These are phyloP conservation scores for Coriaria nepalensis DNA, from an alignment of 306 rosid genomes.

Conservation along the genomic window DNA sequence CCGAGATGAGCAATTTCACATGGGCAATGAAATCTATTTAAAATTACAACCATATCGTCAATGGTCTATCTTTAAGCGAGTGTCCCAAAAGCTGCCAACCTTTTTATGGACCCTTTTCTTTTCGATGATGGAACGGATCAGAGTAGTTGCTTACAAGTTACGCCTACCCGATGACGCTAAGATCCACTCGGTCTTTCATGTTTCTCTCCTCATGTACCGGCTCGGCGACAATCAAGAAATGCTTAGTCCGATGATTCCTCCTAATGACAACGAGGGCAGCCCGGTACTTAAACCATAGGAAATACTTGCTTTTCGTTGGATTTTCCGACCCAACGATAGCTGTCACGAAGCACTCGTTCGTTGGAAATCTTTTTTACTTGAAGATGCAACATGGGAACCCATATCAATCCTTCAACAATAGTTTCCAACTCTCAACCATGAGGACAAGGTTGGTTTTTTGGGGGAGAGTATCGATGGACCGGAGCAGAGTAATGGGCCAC, in stretches of 20 bases:
- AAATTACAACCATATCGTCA: background rate
- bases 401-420: background rate
- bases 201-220: background rate
- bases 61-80: background rate
- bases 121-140: background rate
- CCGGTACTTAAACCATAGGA: background rate
- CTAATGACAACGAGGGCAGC: background rate
- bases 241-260: background rate
- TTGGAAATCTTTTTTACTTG: background rate
- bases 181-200: background rate
- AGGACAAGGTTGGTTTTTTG: background rate
- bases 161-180: background rate
- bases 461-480: too few species aligned
- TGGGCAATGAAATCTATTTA: background rate
- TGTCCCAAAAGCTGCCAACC: background rate
- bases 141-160: background rate
- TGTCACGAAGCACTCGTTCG: background rate
- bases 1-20: too few species aligned
- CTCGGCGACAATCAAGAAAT: background rate
- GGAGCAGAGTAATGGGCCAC: too few species aligned
- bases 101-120: background rate
- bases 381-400: constrained; percentile 7
- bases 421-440: background rate
- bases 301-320: background rate
- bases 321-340: too few species aligned